A percentile compares a stretch with the other conserved stretches of the same genome.
Conservation (phyloP, 2,329 filamentous ascomycete species). For the Verticillium tricorpus region DNA sequence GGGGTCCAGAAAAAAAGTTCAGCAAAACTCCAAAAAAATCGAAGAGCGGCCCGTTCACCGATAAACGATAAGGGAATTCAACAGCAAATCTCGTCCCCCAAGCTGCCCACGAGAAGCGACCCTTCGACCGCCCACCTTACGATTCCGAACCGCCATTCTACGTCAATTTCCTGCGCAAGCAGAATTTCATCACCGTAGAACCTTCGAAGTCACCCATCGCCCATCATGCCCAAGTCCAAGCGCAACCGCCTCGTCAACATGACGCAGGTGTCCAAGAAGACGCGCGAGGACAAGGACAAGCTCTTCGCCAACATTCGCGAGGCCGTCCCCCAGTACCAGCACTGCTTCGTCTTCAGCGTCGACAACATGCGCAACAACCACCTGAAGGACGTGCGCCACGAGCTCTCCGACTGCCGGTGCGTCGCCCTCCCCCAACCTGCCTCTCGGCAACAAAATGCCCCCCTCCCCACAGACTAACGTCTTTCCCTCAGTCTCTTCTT, state of each 20-base stretch:
- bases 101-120: neutral
- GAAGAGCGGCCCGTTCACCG: neutral
- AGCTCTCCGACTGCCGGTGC: conserved; percentile 80
- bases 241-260: conserved; percentile 85
- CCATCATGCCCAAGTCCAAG: conserved; percentile 91
- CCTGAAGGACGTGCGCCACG: conserved; percentile 81
- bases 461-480: neutral
- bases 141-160: neutral
- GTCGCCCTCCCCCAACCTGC: conserved; percentile 18
- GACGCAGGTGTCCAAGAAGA: conserved; percentile 89
- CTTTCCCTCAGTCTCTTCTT: conserved; percentile 73
- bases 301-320: conserved; percentile 87
- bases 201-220: conserved; percentile 7
- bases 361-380: conserved; percentile 99
- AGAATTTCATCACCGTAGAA: neutral
- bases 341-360: conserved; percentile 89
- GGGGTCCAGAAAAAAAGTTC: conserved; percentile 15
- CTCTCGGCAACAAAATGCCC: neutral
- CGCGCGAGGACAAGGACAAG: conserved; percentile 82
- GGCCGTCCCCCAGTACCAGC: conserved; percentile 76
- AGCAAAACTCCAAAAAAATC: conserved; percentile 11
- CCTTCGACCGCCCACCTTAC: neutral
- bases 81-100: neutral
- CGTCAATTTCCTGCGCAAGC: neutral
- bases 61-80: conserved; percentile 2